Evolutionary conservation across 768 basidiomycete species (phyloP), one percentile per base, ranked within the genome.

Genomic region (Panus rudis): DNA sequence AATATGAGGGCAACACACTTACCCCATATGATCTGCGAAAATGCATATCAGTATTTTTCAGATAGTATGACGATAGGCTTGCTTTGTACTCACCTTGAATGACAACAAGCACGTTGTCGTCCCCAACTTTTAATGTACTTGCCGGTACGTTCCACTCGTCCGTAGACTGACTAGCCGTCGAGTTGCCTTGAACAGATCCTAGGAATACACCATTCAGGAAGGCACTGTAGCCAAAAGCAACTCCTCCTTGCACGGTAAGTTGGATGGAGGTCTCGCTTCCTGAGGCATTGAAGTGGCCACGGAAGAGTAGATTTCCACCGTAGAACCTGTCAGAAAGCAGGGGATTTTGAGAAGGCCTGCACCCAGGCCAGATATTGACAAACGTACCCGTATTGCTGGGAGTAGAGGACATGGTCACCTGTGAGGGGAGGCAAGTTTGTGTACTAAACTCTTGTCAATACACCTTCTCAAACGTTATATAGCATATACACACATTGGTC

Each of bases 331-430:
- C n/a, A 22, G 13, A 24, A 11, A 34, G 13, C 22, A 46, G 14
- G n/a, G n/a, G n/a, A n/a, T n/a, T n/a, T n/a, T 46, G 16, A 42
- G 38, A 14, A 30, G n/a, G 33, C 5, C 16, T 42, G 24, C 31
- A 32, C 4, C 26, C 41, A 25, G 23, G 14, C 12, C 21, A 37
- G 39, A 26, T 6, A 42, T 22, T 5, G 0, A 48, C n/a, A n/a
- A n/a, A n/a, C 62, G 16, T 52, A 72, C 71, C 70, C 73, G 42
- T 76, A 74, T 60, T 76, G 72, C 41, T 74, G 72, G 3, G 71
- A 71, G 52, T 75, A 75, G 20, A 76, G 56, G 16, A 76, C 72
- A 20, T 59, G 57, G 25, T 60, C 56, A 14, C 69, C 71, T 1
- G 68, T 62, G 14, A 74, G 49, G 2, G 67, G 65, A 2, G 71